Evolutionary conservation across 768 basidiomycete species (phyloP), one percentile per base, ranked within the genome.

Genomic region (Lactifluus echinatus): DNA sequence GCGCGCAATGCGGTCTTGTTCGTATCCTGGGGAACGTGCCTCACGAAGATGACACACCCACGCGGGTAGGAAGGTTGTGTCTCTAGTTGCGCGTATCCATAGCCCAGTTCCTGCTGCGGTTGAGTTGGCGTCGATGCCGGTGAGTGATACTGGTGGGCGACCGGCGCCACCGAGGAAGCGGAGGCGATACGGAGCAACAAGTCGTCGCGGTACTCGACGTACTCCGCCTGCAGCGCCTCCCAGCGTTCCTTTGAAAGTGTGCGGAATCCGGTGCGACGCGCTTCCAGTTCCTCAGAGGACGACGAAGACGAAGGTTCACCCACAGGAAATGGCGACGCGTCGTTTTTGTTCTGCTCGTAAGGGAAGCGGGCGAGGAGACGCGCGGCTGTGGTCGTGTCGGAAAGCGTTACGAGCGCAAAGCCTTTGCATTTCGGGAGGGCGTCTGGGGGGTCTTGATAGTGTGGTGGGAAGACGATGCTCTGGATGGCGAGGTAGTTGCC

Each of bases 1-100:
- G 73, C 67, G 42, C 81, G 84, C 15, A 93, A 73, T 0, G 86
- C 84, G 0, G 90, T 91, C 68, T 90, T 91, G 67, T 90, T 93
- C 26, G 89, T 88, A 55, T 82, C 81, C 2, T 79, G 73, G 57
- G 90, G 85, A 8, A 92, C 65, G 66, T 88, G 78, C 42, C 83
- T 81, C 6, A 82, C 79, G 65, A 85, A 87, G 29, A 88, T 74
- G 8, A 93, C 80, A 56, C 87, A 88, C 28, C 78, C 74, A 4
- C 69, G 71, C 0, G 89, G 90, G 64, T 78, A 63, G 0, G 59
- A 52, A 46, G 8, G 33, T 23, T 14, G 26, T 12, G 28, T 7
- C 14, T 42, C 50, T 21, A 28, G 4, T 52, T 17, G 37, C 17
- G 47, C 17, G 56, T 23, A 3, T 15, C 26, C 4, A 31, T 10